Evolutionary conservation across 306 rosid genomes (phyloP), one percentile per base, ranked within the genome.

Genomic region (Cicer bijugum): DNA sequence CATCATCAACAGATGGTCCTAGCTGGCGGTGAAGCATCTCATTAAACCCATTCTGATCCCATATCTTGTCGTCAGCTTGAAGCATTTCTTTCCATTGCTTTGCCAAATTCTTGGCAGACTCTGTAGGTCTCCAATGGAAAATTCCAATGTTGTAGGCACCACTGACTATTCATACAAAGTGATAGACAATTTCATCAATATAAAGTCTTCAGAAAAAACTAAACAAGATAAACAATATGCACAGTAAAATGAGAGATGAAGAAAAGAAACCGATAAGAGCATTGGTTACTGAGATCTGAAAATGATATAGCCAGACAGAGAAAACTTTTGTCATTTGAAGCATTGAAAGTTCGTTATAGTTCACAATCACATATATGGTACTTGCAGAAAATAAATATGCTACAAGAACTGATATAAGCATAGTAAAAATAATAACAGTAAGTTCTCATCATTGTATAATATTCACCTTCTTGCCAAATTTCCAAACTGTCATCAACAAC

Each of bases 11-110:
- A 8, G 90, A 71, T 69, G 97, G 97, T 58, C 98, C 98, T 56
- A 91, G 80, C 78, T 84, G 89, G 80, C 37, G 88, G 78, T 62
- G 87, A 53, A 94, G 72, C 42, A 94, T 77, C 1, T 91, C 93
- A 67, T 94, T 94, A 82, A 94, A 94, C 57, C 88, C 99, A 82
- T 83, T 91, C 81, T 94, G 99, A 83, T 94, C 99, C 99, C 99
- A 94, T 82, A 91, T 86, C 74, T 84, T 82, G 11, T 91, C 97
- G 81, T 94, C 89, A 15, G 91, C 89, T 28, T 84, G 69, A 74
- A 94, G 91, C 95, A 91, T 81, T 51, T 84, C 93, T 83, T 82
- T 91, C 99, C 99, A 91, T 76, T 87, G 87, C 87, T 84, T 91
- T 0, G 92, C 97, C 85, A 94, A 76, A 47, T 82, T 91, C 82